Conservation (phyloP, 768 basidiomycete species). For the Hypsizygus marmoreus region DNA sequence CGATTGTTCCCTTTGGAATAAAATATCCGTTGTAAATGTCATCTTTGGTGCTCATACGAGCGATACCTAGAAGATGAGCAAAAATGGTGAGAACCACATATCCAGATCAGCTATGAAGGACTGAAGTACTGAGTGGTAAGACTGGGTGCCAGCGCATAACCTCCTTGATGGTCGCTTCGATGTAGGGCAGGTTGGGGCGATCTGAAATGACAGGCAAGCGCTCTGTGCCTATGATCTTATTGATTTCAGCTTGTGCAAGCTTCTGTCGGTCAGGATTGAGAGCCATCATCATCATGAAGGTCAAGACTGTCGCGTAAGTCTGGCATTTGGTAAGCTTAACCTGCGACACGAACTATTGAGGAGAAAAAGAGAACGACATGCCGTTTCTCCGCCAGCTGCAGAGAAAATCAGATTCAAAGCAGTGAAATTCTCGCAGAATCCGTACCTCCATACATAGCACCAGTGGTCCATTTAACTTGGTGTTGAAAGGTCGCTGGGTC, state of each 20-base stretch:
- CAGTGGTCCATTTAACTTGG: slow-evolving; percentile 7
- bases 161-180: slow-evolving; percentile 13
- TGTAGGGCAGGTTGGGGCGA: slow-evolving; percentile 14
- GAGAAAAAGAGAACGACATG: background rate
- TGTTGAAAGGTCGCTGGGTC: background rate
- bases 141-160: slow-evolving; percentile 12
- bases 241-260: slow-evolving; percentile 18
- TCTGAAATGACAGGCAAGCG: slow-evolving; percentile 5
- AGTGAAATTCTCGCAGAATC: background rate
- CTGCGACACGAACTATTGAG: background rate
- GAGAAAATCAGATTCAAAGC: background rate
- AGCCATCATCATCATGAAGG: slow-evolving; percentile 19
- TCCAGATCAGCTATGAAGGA: slow-evolving; percentile 6
- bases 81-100: background rate
- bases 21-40: slow-evolving; percentile 28
- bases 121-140: slow-evolving; percentile 15
- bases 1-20: slow-evolving; percentile 36
- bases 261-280: slow-evolving; percentile 17
- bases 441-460: slow-evolving; percentile 22
- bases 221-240: slow-evolving; percentile 17
- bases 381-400: slow-evolving; percentile 16
- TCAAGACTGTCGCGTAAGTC: slow-evolving; percentile 10
- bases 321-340: background rate
- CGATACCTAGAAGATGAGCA: slow-evolving; percentile 18
- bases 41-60: slow-evolving; percentile 23